Base-by-base conservation (phyloP, 805 yeast species). In the Yarrowia divulgata region DNA sequence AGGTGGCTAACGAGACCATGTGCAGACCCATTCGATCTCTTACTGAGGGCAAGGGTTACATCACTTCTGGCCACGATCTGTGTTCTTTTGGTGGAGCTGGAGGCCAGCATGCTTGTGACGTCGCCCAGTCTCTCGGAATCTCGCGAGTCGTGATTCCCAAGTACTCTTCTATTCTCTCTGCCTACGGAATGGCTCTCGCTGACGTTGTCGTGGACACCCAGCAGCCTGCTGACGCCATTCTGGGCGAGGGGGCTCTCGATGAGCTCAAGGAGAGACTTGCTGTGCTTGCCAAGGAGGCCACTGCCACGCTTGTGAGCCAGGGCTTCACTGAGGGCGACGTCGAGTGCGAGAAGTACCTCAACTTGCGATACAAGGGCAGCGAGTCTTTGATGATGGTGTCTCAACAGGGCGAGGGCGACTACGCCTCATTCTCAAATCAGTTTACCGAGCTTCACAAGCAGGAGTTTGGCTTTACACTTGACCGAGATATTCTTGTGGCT, bases 41-140 rank as follows among this genome's bases (percentile, higher is more conserved):
- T 67, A 91, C 97, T 0, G 97, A 91, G 76, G 91, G 94, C 1
- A 90, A 88, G 75, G 97, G 97, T 5, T 87, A 87, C 74, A 82
- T 85, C 50, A 83, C 87, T 0, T 76, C 89, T 10, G 80, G 84
- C 12, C 97, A 92, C 76, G 80, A 89, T 70, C 79, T 92, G 70
- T 96, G 93, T 1, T 85, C 94, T 1, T 92, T 92, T 79, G 97
- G 97, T 58, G 97, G 97, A 62, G 97, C 97, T 34, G 97, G 97
- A 68, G 97, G 97, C 9, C 97, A 92, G 78, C 93, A 90, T 77
- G 93, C 95, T 1, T 87, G 85, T 62, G 87, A 90, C 10, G 87
- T 92, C 43, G 97, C 97, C 1, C 82, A 85, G 69, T 83, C 85
- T 34, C 81, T 92, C 71, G 93, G 93, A 9, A 89, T 92, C 60